phyloP scores from a whole-genome alignment of 2,329 filamentous ascomycete species.

The Arthrobotrys entomopaga region DNA sequence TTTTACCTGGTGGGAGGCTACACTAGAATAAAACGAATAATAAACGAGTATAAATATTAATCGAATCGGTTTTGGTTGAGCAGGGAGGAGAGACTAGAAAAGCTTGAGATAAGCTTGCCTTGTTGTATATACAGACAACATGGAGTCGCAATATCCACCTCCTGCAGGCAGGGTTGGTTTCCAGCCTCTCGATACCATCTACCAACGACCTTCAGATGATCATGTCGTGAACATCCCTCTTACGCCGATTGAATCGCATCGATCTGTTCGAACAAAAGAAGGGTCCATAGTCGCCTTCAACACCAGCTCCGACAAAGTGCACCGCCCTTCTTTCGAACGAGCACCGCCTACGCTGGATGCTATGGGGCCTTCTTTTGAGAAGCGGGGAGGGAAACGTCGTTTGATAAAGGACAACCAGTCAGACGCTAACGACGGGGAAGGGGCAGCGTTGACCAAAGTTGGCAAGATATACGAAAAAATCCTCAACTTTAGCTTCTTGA shows the following conservation, averaged over 20 bases:
- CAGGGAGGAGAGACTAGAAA: slow-evolving; percentile 12
- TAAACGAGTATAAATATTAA: slow-evolving; percentile 21
- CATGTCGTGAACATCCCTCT: slow-evolving; percentile 67
- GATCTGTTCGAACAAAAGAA: slow-evolving; percentile 38
- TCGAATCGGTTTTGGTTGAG: slow-evolving; percentile 12
- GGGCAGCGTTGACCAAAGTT: slow-evolving; percentile 72
- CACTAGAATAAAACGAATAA: neutral
- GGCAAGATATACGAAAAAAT: slow-evolving; percentile 74
- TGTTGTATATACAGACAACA: neutral
- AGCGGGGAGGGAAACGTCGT: slow-evolving; percentile 36
- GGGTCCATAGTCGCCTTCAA: slow-evolving; percentile 33
- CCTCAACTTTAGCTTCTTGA: slow-evolving; percentile 71
- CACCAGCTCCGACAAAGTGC: slow-evolving; percentile 34
- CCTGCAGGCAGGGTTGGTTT: slow-evolving; percentile 47
- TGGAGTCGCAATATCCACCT: slow-evolving; percentile 46
- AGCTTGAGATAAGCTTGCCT: neutral
- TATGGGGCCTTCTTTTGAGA: slow-evolving; percentile 30
- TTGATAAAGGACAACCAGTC: slow-evolving; percentile 32
- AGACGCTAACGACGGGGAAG: slow-evolving; percentile 63
- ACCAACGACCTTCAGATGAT: slow-evolving; percentile 54
- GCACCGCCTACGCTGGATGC: slow-evolving; percentile 29
- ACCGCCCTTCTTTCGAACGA: slow-evolving; percentile 26
- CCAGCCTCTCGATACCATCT: slow-evolving; percentile 40
- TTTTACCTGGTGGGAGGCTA: too few relatives aligned
- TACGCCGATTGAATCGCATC: slow-evolving; percentile 64